These are phyloP conservation scores for Podaxis pistillaris DNA, from an alignment of 768 basidiomycete genomes.

Conservation along the genomic window DNA sequence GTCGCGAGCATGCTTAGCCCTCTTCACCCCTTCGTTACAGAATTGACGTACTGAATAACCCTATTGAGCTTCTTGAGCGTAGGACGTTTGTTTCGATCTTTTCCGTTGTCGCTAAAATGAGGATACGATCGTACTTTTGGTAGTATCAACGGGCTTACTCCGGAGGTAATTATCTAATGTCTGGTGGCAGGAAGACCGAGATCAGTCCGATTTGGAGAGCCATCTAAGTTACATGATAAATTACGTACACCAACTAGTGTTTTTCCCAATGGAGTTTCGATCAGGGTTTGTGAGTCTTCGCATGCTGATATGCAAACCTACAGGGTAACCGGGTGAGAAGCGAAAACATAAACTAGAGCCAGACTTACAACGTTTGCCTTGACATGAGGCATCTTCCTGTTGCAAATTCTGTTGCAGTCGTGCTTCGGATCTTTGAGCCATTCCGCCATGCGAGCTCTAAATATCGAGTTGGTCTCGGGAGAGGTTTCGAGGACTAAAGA, in stretches of 20 bases:
- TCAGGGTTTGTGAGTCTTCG: conserved; percentile 10
- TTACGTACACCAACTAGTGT: background rate
- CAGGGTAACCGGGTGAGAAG: background rate
- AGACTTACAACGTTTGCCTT: conserved; percentile 4
- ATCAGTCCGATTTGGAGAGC: background rate
- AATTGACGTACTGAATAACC: background rate
- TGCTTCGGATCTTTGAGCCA: background rate
- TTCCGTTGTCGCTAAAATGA: background rate
- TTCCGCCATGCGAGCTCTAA: background rate
- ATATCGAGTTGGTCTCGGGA: background rate
- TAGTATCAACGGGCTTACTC: background rate
- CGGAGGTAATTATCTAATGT: background rate
- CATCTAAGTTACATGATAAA: background rate
- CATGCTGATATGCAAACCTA: conserved; percentile 19
- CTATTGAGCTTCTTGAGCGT: background rate
- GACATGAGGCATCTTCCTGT: background rate
- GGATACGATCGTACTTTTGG: background rate
- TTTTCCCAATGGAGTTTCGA: background rate
- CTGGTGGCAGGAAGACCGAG: background rate
- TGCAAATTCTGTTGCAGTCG: conserved; percentile 7
- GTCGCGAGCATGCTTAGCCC: background rate
- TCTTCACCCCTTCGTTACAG: background rate
- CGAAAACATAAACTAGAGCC: background rate
- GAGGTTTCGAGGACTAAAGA: background rate
- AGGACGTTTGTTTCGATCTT: background rate